Evolutionary conservation across 2,329 filamentous ascomycete genomes (phyloP), one percentile per base, ranked within the genome.

Genomic region (Clonostachys rosea): DNA sequence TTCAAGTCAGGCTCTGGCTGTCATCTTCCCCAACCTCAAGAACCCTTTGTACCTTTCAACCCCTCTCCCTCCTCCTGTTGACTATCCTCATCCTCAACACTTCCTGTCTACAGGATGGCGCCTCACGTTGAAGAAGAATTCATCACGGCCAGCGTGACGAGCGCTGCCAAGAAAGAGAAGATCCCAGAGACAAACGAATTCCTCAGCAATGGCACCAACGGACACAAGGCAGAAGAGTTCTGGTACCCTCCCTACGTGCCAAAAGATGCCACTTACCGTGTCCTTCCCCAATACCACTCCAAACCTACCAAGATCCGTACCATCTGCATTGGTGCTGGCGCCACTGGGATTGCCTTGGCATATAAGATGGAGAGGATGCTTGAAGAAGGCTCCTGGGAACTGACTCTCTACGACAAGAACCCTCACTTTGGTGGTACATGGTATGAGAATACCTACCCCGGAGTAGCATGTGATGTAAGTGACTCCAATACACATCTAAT

Each of bases 391-490:
- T 59, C 54, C 45, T 62, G 56, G 56, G 59, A 61, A 44, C 46
- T 63, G 40, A 62, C 56, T 2, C 54, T 63, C 14, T 65, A 60
- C 43, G 63, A 66, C 34, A 64, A 65, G 54, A 64, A 65, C 43
- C 50, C 54, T 17, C 54, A 58, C 40, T 66, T 75, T 40, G 74
- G 74, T 5, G 74, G 74, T 7, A 76, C 74, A 0, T 78, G 74
- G 74, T 73, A 71, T 46, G 75, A 73, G 65, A 75, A 76, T 50
- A 62, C 70, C 1, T 78, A 74, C 44, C 73, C 74, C 0, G 73
- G 71, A 2, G 59, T 75, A 9, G 66, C 68, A 47, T 84, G 80
- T 55, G 81, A 85, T 56, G 64, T 82, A 67, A 46, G 58, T 60
- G 18, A 54, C 62, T 17, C 9, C 24, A 30, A 30, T 24, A 3